Evolutionary conservation across 305 asterid genomes (phyloP).

Genomic region (Ilex paraguariensis): DNA sequence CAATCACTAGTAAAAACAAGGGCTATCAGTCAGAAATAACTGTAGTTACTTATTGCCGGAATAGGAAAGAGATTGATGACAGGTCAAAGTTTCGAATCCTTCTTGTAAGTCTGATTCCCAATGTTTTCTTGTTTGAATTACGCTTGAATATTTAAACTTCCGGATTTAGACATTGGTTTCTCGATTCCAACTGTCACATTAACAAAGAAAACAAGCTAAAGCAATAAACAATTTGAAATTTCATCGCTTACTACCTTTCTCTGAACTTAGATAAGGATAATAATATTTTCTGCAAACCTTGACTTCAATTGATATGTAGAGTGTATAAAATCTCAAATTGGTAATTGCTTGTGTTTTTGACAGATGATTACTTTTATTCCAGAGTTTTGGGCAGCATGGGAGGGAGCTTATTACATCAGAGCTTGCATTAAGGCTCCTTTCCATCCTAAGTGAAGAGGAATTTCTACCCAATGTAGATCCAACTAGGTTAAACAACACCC

Average conservation of each 20-base stretch:
- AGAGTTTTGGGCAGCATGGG: constrained; percentile 99
- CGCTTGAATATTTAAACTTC: too few species aligned
- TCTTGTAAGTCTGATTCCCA: constrained; percentile 50
- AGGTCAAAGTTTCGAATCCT: constrained; percentile 69
- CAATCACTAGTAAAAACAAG: constrained; percentile 53
- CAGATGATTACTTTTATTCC: constrained; percentile 99
- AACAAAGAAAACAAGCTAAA: too few species aligned
- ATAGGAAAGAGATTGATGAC: constrained; percentile 54
- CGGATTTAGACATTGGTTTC: too few species aligned
- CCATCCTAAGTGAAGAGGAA: constrained; percentile 86
- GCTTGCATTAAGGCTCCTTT: constrained; percentile 78
- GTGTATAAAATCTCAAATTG: constrained; percentile 73
- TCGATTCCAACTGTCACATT: too few species aligned
- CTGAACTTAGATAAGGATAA: too few species aligned
- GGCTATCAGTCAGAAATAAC: constrained; percentile 70
- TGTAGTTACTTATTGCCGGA: constrained; percentile 71
- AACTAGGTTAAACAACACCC: constrained; percentile 50
- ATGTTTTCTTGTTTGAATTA: background rate
- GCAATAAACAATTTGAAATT: too few species aligned
- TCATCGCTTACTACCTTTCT: too few species aligned
- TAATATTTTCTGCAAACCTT: too few species aligned
- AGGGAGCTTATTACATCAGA: constrained; percentile 97
- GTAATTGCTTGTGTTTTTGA: constrained; percentile 85
- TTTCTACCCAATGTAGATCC: constrained; percentile 71
- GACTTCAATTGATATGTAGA: constrained; percentile 28